Evolutionary conservation across 495 filamentous ascomycete genomes (phyloP).

Genomic region (Penicillium verhagenii): DNA sequence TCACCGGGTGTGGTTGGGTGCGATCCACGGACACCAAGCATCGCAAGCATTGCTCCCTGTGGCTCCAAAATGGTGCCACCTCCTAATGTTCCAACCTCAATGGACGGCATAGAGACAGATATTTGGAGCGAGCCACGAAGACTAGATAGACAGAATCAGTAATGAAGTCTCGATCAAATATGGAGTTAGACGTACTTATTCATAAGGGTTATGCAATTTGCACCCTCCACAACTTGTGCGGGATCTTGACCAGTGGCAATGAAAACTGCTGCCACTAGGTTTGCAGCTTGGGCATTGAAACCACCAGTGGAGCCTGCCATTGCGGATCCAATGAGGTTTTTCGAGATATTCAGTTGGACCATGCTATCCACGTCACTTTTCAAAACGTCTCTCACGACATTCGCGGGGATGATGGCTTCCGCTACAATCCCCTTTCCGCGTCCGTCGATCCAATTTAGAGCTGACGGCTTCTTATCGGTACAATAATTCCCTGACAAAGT

Average conservation of each 20-base stretch:
- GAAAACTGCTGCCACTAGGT: slow-evolving; percentile 97
- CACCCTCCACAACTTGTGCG: slow-evolving; percentile 94
- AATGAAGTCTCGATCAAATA: background rate
- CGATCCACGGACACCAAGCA: slow-evolving; percentile 88
- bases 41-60: slow-evolving; percentile 91
- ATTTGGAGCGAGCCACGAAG: slow-evolving; percentile 89
- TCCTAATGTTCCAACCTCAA: slow-evolving; percentile 95
- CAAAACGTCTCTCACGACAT: slow-evolving; percentile 80
- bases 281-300: slow-evolving; percentile 97
- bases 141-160: slow-evolving; percentile 43
- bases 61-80: slow-evolving; percentile 96
- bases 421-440: slow-evolving; percentile 96
- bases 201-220: slow-evolving; percentile 98
- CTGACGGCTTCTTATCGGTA: slow-evolving; percentile 96
- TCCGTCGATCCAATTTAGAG: slow-evolving; percentile 99
- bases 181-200: slow-evolving; percentile 85
- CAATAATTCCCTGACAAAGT: slow-evolving; percentile 97
- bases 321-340: slow-evolving; percentile 95
- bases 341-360: slow-evolving; percentile 87
- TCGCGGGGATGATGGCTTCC: slow-evolving; percentile 91
- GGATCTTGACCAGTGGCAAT: slow-evolving; percentile 97
- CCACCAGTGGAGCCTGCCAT: slow-evolving; percentile 96
- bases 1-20: slow-evolving; percentile 90
- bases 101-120: slow-evolving; percentile 92
- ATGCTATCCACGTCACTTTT: slow-evolving; percentile 90